Evolutionary conservation across 129 eudicot genomes (phyloP).

Genomic region (Cynara cardunculus): DNA sequence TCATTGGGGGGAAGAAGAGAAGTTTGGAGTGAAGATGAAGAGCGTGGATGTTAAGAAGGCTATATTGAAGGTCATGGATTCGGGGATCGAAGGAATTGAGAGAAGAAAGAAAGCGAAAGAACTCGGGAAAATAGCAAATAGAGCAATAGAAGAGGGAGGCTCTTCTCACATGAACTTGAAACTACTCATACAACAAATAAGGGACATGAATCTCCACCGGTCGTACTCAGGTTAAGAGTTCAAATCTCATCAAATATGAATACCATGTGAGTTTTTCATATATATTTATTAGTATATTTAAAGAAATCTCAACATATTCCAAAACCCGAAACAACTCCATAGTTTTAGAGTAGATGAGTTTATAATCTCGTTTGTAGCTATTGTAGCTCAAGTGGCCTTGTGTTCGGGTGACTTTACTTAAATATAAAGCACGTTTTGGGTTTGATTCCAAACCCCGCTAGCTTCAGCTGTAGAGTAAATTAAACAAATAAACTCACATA

Average conservation of each 20-base stretch:
- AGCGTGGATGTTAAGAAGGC: conserved; percentile 28
- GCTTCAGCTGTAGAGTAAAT: too few relatives aligned
- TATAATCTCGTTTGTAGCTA: neutral
- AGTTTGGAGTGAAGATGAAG: conserved; percentile 18
- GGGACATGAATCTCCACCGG: neutral
- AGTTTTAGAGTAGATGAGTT: neutral
- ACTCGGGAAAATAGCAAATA: conserved; percentile 32
- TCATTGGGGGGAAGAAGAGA: conserved; percentile 17
- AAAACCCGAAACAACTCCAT: neutral
- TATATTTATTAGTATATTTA: neutral
- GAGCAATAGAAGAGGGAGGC: conserved; percentile 43
- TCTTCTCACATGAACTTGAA: conserved; percentile 40
- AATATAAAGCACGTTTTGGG: too few relatives aligned
- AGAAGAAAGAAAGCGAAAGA: conserved; percentile 33
- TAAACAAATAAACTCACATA: too few relatives aligned
- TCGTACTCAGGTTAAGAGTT: neutral
- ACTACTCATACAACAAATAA: conserved; percentile 26
- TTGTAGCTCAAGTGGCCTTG: neutral
- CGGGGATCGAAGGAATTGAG: conserved; percentile 19
- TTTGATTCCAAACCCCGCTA: too few relatives aligned
- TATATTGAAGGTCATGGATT: conserved; percentile 25
- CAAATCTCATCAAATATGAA: neutral
- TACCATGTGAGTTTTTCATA: neutral
- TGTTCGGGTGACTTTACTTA: too few relatives aligned
- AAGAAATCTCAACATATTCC: neutral